Base-by-base conservation (phyloP, 2,329 filamentous ascomycete genomes). In the Mycosphaerella arachidis region DNA sequence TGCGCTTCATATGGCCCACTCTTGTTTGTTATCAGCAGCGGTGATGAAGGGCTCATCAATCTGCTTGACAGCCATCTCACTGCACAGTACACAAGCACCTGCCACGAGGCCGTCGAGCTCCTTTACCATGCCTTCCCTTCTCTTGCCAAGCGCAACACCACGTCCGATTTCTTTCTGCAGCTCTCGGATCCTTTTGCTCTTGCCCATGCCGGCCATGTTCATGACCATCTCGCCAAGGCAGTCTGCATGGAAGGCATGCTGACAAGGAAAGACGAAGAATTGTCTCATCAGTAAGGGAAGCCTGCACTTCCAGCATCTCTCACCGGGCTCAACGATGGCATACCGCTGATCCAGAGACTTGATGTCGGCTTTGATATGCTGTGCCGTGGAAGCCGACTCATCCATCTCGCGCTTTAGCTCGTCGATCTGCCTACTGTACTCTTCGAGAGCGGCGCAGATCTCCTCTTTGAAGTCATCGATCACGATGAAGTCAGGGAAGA, bases 381-480 rank as follows among this genome's bases (percentile, higher is more conserved):
- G 84, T 0, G 94, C 93, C 13, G 94, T 97, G 62, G 87, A 86
- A 9, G 91, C 90, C 4, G 88, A 91, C 72, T 96, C 91, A 73
- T 99, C 94, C 94, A 99, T 99, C 74, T 97, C 93, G 65, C 88
- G 86, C 71, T 92, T 92, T 43, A 99, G 79, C 1, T 81, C 81
- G 70, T 97, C 94, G 66, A 99, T 99, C 67, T 91, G 91, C 40
- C 90, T 88, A 51, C 87, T 90, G 77, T 99, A 99, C 64, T 95
- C 90, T 75, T 99, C 94, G 1, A 99, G 82, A 0, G 95, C 94
- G 0, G 86, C 82, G 77, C 94, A 99, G 40, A 99, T 97, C 73
- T 99, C 94, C 64, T 97, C 92, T 73, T 97, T 97, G 82, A 99
- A 99, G 74, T 97, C 94, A 72, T 99, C 94, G 63, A 99, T 97